Evolutionary conservation across 2,329 filamentous ascomycete species (phyloP), one percentile per base, ranked within the genome.

Genomic region (Aspergillus pseudoterreus): DNA sequence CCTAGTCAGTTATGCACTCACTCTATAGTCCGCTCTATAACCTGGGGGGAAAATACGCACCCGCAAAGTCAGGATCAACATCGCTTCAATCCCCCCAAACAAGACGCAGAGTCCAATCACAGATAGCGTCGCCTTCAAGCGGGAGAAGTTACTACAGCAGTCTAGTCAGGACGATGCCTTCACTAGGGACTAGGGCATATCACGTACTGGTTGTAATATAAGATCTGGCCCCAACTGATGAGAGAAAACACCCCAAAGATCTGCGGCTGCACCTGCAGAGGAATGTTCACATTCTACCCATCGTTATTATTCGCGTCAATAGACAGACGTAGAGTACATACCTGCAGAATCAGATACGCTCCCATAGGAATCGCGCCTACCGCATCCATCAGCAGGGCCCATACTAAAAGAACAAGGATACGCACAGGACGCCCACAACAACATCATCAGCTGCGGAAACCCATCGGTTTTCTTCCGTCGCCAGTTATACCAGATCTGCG

Each of bases 401-500:
- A 33, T 4, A 14, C 2, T 39, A 15, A 24, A 49, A 15, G 5
- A 33, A 46, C 2, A 14, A 14, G 4, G 2, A 46, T 15, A 63
- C 67, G 44, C 57, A 70, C 81, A 82, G 30, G 76, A 62, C n/a
- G 79, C 82, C 82, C 83, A 86, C 1, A 85, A 65, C 55, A 85
- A 80, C 73, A 85, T 79, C 82, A 86, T 86, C 17, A 68, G 59
- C 0, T 74, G 75, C 0, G 83, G 83, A 2, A 86, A 68, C 2
- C 83, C 83, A 36, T 85, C 82, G 0, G 82, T 85, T 53, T 75
- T 78, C 62, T 86, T 85, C 11, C 71, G 76, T 17, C 75, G 73
- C 77, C 80, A 85, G 63, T 84, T 86, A 53, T 80, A 76, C 79
- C 80, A 84, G 71, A 86, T 84, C 57, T 75, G 72, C 11, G 66